Evolutionary conservation across 2,329 filamentous ascomycete species (phyloP), one percentile per base, ranked within the genome.

Genomic region (Albifimbria verrucaria): DNA sequence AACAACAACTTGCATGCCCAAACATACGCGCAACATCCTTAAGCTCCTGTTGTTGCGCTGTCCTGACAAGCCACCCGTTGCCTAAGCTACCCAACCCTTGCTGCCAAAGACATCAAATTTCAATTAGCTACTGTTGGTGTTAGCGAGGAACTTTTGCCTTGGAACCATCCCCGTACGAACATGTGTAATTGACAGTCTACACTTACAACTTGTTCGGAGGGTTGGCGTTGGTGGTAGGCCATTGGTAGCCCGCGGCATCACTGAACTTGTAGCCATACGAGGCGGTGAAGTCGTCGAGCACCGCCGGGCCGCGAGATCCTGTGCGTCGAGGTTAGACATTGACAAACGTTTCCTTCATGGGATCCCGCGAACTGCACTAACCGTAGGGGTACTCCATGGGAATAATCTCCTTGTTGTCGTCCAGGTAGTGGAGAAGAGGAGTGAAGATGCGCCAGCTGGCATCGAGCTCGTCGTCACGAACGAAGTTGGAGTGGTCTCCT

Each of bases 331-430:
- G 50, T 69, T 53, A 67, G 65, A n/a, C n/a, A n/a, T n/a, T n/a
- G n/a, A n/a, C n/a, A n/a, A n/a, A n/a, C 23, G 39, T 10, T 20
- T 18, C 42, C 17, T 17, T 26, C 15, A 10, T 23, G 12, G 28
- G 48, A 21, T 26, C 24, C 4, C 17, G n/a, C 26, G 23, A 23
- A 15, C 18, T 21, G 21, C 43, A 73, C 89, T 77, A 77, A 97
- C 94, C 94, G 70, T 99, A 99, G 61, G 95, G 93, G 77, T 99
- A 99, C 69, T 97, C 93, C 94, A 99, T 99, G 23, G 94, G 94
- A 55, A 96, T 90, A 61, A 99, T 97, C 77, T 99, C 94, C 82
- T 96, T 96, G 82, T 97, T 97, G 70, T 97, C 92, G 61, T 99
- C 95, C 12, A 99, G 85, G 77, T 99, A 99, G 80, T 99, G 93